Evolutionary conservation across 1,284 basidiomycete species (phyloP), one percentile per base, ranked within the genome.

Genomic region (Ustilago esculenta): DNA sequence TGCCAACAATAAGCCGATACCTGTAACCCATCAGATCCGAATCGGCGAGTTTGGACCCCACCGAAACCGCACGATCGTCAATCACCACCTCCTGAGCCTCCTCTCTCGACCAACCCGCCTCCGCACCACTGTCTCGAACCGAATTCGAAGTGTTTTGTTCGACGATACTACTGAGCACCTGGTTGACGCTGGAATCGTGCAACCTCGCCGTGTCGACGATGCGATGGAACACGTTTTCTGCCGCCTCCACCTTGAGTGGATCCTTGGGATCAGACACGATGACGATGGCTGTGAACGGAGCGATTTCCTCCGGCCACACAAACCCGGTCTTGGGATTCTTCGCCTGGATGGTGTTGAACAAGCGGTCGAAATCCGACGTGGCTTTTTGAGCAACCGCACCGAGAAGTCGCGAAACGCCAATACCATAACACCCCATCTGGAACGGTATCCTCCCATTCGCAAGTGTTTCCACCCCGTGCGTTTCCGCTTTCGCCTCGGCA

Each of bases 371-470:
- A 10, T 55, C 41, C 2, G 15, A 25, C 9, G 32, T 23, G 3
- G 70, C 63, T 5, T 46, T 55, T 15, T 77, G 79, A 0, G 82
- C 82, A 9, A 83, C 52, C 0, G 79, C 75, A 18, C 82, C 82
- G 3, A 83, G 34, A 9, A 83, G 73, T 1, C 82, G 64, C 15
- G 79, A 78, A 2, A 83, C 75, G 8, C 82, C 82, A 11, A 83
- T 81, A 11, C 82, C 82, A 33, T 82, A 83, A 48, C 82, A 83
- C 0, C 82, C 82, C 82, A 83, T 83, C 47, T 83, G 77, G 43
- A 82, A 73, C 2, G 77, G 75, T 11, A 60, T 36, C 20, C 59
- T 37, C 1, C 58, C 71, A 14, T 69, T 67, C 1, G n/a, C 0
- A 37, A 66, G 15, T 17, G 12, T 53, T 14, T 39, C 36, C 21